phyloP scores from a whole-genome alignment of 1,284 basidiomycete species.

The Boletus smithii region DNA sequence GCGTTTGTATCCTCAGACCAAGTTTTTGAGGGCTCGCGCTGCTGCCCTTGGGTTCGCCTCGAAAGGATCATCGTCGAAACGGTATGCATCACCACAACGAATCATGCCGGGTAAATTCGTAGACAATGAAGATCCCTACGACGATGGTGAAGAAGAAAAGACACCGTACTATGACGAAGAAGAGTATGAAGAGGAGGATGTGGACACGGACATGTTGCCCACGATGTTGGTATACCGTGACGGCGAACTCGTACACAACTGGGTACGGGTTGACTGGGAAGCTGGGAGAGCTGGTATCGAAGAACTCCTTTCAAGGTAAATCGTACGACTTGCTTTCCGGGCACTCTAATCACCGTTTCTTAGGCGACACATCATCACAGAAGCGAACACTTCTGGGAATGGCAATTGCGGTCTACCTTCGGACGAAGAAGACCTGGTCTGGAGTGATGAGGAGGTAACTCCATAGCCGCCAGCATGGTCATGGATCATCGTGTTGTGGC shows the following conservation, averaged over 20 bases:
- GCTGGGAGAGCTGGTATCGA: conserved; percentile 63
- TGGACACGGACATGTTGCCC: conserved; percentile 79
- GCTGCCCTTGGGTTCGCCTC: conserved; percentile 75
- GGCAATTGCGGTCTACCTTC: conserved; percentile 32
- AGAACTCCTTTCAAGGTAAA: conserved; percentile 62
- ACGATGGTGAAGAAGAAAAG: conserved; percentile 26
- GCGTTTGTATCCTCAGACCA: conserved; percentile 64
- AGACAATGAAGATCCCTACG: conserved; percentile 48
- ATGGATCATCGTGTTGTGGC: no score
- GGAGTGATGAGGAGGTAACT: conserved; percentile 31
- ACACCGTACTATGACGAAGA: conserved; percentile 37
- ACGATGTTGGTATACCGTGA: conserved; percentile 79
- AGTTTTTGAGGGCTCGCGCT: conserved; percentile 76
- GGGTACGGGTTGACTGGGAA: conserved; percentile 86
- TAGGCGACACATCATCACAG: conserved; percentile 34
- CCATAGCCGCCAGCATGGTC: conserved; percentile 8
- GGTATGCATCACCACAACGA: conserved; percentile 12
- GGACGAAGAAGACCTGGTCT: conserved; percentile 37
- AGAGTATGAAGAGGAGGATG: conserved; percentile 41
- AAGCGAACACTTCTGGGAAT: conserved; percentile 12
- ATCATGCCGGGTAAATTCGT: conserved; percentile 29
- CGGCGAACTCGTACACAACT: conserved; percentile 78
- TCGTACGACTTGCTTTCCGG: conserved; percentile 5
- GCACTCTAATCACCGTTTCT: not conserved
- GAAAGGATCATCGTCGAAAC: conserved; percentile 26